Base-by-base conservation (phyloP, 139 green algal genomes). In the Edaphochlamys debaryana region DNA sequence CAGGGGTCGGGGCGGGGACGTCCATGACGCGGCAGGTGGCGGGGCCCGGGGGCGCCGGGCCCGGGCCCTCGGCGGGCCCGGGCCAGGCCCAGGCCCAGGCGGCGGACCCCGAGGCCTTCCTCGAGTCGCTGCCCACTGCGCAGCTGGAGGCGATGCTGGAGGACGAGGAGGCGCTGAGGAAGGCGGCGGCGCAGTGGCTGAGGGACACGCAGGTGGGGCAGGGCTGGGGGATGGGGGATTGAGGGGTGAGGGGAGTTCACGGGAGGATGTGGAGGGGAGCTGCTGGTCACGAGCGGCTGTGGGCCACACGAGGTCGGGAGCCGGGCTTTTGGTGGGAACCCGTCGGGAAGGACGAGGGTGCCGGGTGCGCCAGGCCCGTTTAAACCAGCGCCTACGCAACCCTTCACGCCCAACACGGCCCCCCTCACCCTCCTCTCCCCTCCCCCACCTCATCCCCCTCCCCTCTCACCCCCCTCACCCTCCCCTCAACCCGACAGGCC, bases 91-190 rank as follows among this genome's bases (percentile, higher is more conserved):
- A n/a, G n/a, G n/a, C n/a, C n/a, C n/a, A 29, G 38, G 69, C 4
- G 5, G 29, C 13, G 15, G 58, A 70, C 74, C 38, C 64, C 30
- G 29, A 42, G 64, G 32, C 8, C 7, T 74, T 56, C 66, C 79
- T 94, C 41, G 69, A 81, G 0, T 41, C 41, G 25, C 82, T 93
- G 72, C 34, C 69, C 22, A 78, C 83, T 8, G 58, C 63, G 3
- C 41, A 93, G 86, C 73, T 95, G 45, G 60, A 80, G 38, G n/a
- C 72, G 9, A 71, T 92, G 38, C 60, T 95, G 17, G 56, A 20
- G 17, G 83, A 94, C 25, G 64, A 88, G n/a, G 60, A 32, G 11
- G 78, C 72, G 1, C 92, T 92, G 58, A 81, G 83, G 54, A 48
- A 69, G 54, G 79, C 91, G 34, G 54, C 56, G 8, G 64, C 56